Conservation (phyloP, 2,329 filamentous ascomycete genomes). For the Fusarium devonianum region DNA sequence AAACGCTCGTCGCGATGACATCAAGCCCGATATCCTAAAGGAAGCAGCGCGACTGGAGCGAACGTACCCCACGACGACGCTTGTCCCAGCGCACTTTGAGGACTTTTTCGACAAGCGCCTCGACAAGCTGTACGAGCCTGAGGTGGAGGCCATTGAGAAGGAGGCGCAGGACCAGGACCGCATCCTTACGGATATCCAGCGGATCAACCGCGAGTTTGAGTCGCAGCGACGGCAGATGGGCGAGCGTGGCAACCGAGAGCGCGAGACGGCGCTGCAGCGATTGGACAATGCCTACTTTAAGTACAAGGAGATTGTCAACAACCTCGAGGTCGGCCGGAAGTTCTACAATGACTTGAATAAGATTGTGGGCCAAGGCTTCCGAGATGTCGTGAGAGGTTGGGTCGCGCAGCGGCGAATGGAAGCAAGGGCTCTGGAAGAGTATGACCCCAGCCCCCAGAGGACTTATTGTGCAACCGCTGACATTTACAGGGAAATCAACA, state of each 20-base stretch:
- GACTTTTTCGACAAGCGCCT: constrained; percentile 86
- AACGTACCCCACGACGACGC: constrained; percentile 81
- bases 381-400: constrained; percentile 80
- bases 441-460: constrained; percentile 42
- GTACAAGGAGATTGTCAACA: constrained; percentile 94
- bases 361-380: constrained; percentile 80
- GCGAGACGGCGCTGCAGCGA: constrained; percentile 85
- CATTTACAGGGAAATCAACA: constrained; percentile 55
- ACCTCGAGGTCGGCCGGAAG: constrained; percentile 88
- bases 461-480: constrained; percentile 15
- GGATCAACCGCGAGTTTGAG: constrained; percentile 81
- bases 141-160: constrained; percentile 73
- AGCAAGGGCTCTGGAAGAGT: constrained; percentile 80
- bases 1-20: constrained; percentile 86
- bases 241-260: constrained; percentile 69
- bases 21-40: constrained; percentile 81
- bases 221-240: constrained; percentile 72
- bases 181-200: constrained; percentile 71
- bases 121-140: constrained; percentile 76
- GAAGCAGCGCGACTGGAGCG: constrained; percentile 88
- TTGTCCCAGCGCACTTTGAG: constrained; percentile 91
- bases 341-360: constrained; percentile 97
- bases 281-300: constrained; percentile 92
- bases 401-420: constrained; percentile 82
- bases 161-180: constrained; percentile 81